A percentile compares a stretch with the other conserved stretches of the same genome.
Conservation (phyloP, 2,329 filamentous ascomycete genomes). For the Paecilomyces niveus region DNA sequence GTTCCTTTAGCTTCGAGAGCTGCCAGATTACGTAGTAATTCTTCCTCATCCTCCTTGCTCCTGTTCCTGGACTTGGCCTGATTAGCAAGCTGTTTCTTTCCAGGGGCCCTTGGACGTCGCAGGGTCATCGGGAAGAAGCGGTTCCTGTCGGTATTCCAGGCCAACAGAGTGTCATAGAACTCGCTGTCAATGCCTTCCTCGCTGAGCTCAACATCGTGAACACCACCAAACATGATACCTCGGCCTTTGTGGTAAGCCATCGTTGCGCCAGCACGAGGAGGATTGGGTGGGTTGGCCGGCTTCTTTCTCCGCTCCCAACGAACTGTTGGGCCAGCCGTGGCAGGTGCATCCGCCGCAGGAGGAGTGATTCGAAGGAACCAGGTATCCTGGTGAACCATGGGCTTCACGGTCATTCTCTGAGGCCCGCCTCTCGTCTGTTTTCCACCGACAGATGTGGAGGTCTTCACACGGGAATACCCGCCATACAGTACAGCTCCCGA, state of each 20-base stretch:
- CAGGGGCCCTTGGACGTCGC: conserved; percentile 62
- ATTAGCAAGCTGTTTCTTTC: conserved; percentile 50
- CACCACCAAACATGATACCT: conserved; percentile 88
- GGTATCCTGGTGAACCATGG: conserved; percentile 88
- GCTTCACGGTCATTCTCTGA: conserved; percentile 68
- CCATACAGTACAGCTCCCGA: conserved; percentile 84
- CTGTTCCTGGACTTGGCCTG: conserved; percentile 53
- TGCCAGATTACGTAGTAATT: conserved; percentile 77
- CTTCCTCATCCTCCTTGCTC: conserved; percentile 84
- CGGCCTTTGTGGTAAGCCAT: conserved; percentile 93
- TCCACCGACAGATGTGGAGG: conserved; percentile 45
- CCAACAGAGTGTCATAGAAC: conserved; percentile 87
- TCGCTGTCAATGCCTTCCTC: conserved; percentile 96
- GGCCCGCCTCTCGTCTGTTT: conserved; percentile 58
- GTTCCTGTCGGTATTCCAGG: conserved; percentile 94
- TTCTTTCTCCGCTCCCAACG: conserved; percentile 92
- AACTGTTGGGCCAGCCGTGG: conserved; percentile 62
- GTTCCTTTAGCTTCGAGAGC: conserved; percentile 71
- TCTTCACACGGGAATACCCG: conserved; percentile 87
- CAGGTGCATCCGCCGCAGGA: conserved; percentile 59
- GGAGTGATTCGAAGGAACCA: conserved; percentile 82
- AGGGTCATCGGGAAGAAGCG: conserved; percentile 81
- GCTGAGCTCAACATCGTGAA: conserved; percentile 84
- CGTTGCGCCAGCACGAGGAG: conserved; percentile 76
- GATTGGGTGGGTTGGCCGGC: conserved; percentile 80